Conservation (phyloP, 305 asterid species). For the Caryopteris hybrid region DNA sequence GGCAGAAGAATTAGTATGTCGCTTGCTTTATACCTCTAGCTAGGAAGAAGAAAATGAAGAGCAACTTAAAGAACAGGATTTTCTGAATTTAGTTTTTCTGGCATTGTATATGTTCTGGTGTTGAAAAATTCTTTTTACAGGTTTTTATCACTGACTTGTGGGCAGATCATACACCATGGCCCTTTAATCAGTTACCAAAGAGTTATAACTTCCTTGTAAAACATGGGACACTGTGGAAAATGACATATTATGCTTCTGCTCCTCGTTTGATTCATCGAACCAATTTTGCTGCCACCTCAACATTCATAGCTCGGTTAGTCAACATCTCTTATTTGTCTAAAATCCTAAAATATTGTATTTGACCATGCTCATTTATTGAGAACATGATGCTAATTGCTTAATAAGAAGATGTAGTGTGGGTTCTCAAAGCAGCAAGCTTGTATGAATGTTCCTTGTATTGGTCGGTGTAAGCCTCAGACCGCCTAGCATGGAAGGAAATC, state of each 20-base stretch:
- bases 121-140: constrained; percentile 39
- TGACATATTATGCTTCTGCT: constrained; percentile 86
- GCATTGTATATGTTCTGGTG: constrained; percentile 6
- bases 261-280: constrained; percentile 88
- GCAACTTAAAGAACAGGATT: not conserved
- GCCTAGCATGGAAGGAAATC: not conserved
- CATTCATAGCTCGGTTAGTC: constrained; percentile 90
- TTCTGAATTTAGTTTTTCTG: not conserved
- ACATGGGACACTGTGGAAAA: constrained; percentile 85
- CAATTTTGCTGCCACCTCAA: constrained; percentile 93
- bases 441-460: not conserved
- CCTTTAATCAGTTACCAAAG: constrained; percentile 92
- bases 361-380: not conserved
- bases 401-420: not conserved
- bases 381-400: not conserved
- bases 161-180: constrained; percentile 99
- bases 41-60: no score
- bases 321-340: not conserved
- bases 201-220: constrained; percentile 95
- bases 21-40: no score
- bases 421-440: not conserved
- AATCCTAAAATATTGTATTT: not conserved
- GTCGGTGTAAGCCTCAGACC: not conserved
- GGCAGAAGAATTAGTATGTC: not conserved
- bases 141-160: constrained; percentile 87